Evolutionary conservation across 495 filamentous ascomycete genomes (phyloP), one percentile per base, ranked within the genome.

Genomic region (Podospora pseudopauciseta): DNA sequence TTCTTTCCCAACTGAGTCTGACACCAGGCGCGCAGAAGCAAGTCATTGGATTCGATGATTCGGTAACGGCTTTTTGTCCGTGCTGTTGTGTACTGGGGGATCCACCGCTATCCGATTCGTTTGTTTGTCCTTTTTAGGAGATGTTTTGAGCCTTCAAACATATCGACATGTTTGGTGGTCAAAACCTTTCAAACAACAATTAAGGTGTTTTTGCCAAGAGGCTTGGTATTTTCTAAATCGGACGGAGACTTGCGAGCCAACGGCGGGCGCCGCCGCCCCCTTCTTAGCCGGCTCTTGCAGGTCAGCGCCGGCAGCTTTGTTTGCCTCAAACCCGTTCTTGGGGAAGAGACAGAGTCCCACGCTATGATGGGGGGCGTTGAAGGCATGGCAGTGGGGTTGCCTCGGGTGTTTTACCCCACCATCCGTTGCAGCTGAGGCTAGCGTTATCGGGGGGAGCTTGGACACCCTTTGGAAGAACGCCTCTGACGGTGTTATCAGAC

Each of bases 401-500:
- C 15, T 49, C 9, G 39, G 39, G 39, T 49, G 39, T 11, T 11
- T 49, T 49, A 49, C 13, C 39, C 39, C 39, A 49, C 39, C 1
- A 49, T 49, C 39, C 39, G 9, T 49, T 26, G 55, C 18, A 58
- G 55, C 55, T 20, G 28, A 20, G 30, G 61, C 61, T 49, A 63
- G 61, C 61, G 61, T 63, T 63, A 63, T 63, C 61, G 16, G 61
- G 18, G 3, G 23, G 6, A 58, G 55, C n/a, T 26, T 23, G n/a
- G 27, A 32, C 59, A 11, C 27, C 23, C 59, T 32, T 32, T 63
- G 61, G 26, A 30, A 7, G 61, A 63, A 63, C 61, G 61, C 61
- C 61, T 63, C 61, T 63, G 61, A 53, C 61, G 61, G 26, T 7
- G 61, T 63, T 63, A 63, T 63, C 61, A 44, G 61, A 63, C 61